These are phyloP conservation scores for Syzygium jambos DNA, from an alignment of 345 rosid genomes.

Conservation along the genomic window DNA sequence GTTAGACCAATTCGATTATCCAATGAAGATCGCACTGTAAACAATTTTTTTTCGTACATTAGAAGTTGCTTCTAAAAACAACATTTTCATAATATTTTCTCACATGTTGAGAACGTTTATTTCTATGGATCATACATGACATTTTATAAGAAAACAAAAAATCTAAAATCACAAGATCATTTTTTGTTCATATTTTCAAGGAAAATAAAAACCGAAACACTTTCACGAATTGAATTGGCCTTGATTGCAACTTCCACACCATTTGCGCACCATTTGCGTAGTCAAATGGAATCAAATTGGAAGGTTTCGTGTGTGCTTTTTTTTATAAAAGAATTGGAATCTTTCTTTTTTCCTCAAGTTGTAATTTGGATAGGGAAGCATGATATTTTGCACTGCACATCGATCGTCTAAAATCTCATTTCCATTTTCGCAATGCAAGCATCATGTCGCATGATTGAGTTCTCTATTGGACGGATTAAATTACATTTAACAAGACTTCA, in stretches of 20 bases:
- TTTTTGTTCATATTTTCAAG: too few relatives aligned
- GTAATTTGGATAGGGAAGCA: not conserved
- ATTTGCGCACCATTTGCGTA: too few relatives aligned
- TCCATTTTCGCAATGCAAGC: too few relatives aligned
- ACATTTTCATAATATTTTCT: not conserved
- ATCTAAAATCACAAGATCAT: not conserved
- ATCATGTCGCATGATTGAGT: too few relatives aligned
- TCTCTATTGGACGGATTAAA: too few relatives aligned
- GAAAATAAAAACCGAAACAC: not conserved
- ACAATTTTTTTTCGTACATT: not conserved
- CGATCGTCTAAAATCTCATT: too few relatives aligned
- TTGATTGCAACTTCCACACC: not conserved
- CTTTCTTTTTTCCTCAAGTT: not conserved
- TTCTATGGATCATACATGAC: not conserved
- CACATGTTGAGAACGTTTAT: not conserved
- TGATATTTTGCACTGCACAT: too few relatives aligned
- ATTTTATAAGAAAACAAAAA: too few relatives aligned
- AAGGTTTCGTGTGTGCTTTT: not conserved
- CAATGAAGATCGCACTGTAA: too few relatives aligned
- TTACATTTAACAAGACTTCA: too few relatives aligned
- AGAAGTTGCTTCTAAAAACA: not conserved
- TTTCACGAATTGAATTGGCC: not conserved
- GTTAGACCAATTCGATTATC: not conserved
- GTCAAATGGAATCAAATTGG: not conserved
- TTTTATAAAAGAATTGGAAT: not conserved